Percentiles rank a stretch among this genome's conserved stretches.
phyloP scores from a whole-genome alignment of 2,329 filamentous ascomycete species.

The Lachnum nothofagi region DNA sequence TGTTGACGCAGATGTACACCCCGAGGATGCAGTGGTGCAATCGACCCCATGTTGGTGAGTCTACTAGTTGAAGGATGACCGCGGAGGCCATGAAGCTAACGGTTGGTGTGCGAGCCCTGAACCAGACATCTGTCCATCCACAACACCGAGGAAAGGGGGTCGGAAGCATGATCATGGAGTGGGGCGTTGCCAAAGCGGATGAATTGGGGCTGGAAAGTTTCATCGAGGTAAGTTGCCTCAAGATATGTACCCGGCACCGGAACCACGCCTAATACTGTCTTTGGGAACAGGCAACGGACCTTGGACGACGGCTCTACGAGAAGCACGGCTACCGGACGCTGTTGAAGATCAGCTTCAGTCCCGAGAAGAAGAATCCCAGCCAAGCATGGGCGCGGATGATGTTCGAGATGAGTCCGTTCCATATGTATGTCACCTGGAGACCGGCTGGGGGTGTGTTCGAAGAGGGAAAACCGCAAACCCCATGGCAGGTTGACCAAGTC shows the following conservation, averaged over 20 bases:
- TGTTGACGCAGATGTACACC: slow-evolving; percentile 4
- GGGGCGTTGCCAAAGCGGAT: slow-evolving; percentile 1
- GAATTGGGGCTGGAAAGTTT: too few species aligned
- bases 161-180: not conserved
- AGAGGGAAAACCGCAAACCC: not conserved
- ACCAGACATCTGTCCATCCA: slow-evolving; percentile 1
- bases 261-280: too few species aligned
- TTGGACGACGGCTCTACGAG: not conserved
- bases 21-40: slow-evolving; percentile 6
- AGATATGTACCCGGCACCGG: too few species aligned
- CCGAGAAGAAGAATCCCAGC: slow-evolving; percentile 7
- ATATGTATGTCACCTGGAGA: not conserved
- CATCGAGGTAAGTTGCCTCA: too few species aligned
- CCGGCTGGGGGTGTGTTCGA: not conserved
- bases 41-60: slow-evolving; percentile 4
- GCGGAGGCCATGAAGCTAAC: too few species aligned
- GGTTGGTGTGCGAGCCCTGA: not conserved
- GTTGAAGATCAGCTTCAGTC: slow-evolving; percentile 1
- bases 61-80: not conserved
- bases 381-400: slow-evolving; percentile 1
- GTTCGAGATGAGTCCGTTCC: not conserved
- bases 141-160: slow-evolving; percentile 4
- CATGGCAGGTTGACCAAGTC: not conserved
- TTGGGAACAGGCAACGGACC: not conserved
- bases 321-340: slow-evolving; percentile 1